A percentile compares a stretch with the other conserved stretches of the same genome.
These are phyloP conservation scores for Chrysoporthe austroafricana DNA, from an alignment of 2,329 filamentous ascomycete species.

Conservation along the genomic window DNA sequence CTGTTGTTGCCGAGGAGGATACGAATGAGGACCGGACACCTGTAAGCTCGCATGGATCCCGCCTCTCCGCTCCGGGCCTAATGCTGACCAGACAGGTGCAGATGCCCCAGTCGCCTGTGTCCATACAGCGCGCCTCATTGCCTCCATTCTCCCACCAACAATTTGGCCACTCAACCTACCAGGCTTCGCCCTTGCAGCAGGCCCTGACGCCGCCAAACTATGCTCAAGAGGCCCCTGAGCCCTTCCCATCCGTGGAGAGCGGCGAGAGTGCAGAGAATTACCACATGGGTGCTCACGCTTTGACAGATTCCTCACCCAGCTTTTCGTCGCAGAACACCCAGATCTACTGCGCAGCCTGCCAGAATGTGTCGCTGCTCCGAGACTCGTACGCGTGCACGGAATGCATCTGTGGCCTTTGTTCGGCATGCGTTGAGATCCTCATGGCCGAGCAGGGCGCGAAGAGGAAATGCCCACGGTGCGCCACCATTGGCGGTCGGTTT, in stretches of 20 bases:
- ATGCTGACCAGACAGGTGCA: slow-evolving; percentile 45
- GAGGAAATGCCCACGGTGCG: slow-evolving; percentile 78
- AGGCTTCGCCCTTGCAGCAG: slow-evolving; percentile 88
- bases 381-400: slow-evolving; percentile 94
- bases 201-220: slow-evolving; percentile 83
- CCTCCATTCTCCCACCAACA: slow-evolving; percentile 56
- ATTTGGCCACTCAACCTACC: slow-evolving; percentile 67
- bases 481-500: slow-evolving; percentile 77
- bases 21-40: slow-evolving; percentile 89
- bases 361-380: slow-evolving; percentile 73
- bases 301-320: slow-evolving; percentile 72
- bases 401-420: slow-evolving; percentile 92
- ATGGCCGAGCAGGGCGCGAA: slow-evolving; percentile 76
- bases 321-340: slow-evolving; percentile 78
- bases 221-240: slow-evolving; percentile 69
- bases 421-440: slow-evolving; percentile 81
- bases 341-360: slow-evolving; percentile 91
- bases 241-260: slow-evolving; percentile 89
- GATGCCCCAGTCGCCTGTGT: slow-evolving; percentile 68
- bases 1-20: slow-evolving; percentile 74
- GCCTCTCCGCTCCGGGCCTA: slow-evolving; percentile 36
- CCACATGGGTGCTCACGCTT: slow-evolving; percentile 67
- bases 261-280: slow-evolving; percentile 73
- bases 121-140: slow-evolving; percentile 64
- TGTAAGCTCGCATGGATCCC: slow-evolving; percentile 54